Conservation (phyloP, 2,329 filamentous ascomycete genomes). For the Cercospora berteroae region DNA sequence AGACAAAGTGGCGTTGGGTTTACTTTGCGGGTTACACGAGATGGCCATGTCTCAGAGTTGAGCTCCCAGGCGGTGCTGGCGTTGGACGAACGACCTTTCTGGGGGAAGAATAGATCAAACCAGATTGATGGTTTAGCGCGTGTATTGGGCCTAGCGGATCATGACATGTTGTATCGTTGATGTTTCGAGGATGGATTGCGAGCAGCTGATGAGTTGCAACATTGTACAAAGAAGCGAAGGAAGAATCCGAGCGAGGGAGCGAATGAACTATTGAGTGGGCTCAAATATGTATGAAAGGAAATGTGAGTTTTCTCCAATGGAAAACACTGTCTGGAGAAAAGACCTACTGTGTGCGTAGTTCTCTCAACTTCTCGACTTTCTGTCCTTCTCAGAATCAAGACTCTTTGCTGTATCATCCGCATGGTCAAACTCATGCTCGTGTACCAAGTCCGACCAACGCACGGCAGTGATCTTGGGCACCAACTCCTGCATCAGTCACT, state of each 20-base stretch:
- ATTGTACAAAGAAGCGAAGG: not conserved
- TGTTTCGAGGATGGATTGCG: not conserved
- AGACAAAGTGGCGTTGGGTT: slow-evolving; percentile 45
- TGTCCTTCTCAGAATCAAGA: not conserved
- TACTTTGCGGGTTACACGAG: slow-evolving; percentile 41
- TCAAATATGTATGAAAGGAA: not conserved
- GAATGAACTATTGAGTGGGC: not conserved
- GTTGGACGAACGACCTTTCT: not conserved
- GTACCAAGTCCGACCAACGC: not conserved
- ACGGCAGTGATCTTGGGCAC: not conserved
- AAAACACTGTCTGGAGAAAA: not conserved
- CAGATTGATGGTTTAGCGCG: not conserved
- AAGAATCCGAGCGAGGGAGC: not conserved
- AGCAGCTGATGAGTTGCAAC: not conserved
- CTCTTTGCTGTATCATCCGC: not conserved
- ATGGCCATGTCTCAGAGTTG: slow-evolving; percentile 34
- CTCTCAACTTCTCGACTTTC: not conserved
- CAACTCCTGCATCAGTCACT: not conserved
- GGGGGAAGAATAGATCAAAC: not conserved
- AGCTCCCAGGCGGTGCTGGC: slow-evolving; percentile 3
- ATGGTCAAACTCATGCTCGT: not conserved
- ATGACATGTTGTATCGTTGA: slow-evolving; percentile 7
- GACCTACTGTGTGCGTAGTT: not conserved
- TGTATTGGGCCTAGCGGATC: not conserved
- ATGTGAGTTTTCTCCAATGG: not conserved